phyloP scores from a whole-genome alignment of 139 green algal genomes.

The Coelastrella sp. region DNA sequence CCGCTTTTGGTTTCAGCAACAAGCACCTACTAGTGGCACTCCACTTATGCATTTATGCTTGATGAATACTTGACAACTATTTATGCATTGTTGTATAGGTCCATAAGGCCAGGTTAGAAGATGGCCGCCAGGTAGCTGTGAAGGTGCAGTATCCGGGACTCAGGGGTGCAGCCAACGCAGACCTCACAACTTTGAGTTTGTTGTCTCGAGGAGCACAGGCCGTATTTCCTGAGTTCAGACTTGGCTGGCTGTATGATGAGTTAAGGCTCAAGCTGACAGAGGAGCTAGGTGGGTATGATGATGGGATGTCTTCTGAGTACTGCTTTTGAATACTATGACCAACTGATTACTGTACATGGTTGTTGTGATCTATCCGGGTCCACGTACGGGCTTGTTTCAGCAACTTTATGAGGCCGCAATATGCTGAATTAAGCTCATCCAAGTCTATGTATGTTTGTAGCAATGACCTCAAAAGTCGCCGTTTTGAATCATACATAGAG shows the following conservation, averaged over 20 bases:
- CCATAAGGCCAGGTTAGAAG: constrained; percentile 32
- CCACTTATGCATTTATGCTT: no score
- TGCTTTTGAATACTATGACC: not conserved
- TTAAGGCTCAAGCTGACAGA: constrained; percentile 74
- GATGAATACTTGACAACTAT: not conserved
- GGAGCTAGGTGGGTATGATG: constrained; percentile 74
- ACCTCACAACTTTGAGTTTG: constrained; percentile 74
- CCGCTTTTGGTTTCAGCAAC: no score
- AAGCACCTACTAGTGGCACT: no score
- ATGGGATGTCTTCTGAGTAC: not conserved
- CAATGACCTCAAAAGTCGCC: no score
- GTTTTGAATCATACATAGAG: no score
- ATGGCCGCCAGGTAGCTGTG: constrained; percentile 72
- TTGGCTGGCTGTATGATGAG: constrained; percentile 79
- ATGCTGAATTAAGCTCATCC: no score
- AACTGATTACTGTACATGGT: no score
- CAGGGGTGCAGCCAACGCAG: constrained; percentile 63
- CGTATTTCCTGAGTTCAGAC: constrained; percentile 67
- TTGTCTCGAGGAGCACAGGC: constrained; percentile 50
- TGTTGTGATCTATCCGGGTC: no score
- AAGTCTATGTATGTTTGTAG: no score
- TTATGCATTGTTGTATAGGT: not conserved
- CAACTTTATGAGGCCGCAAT: no score
- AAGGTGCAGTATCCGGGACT: constrained; percentile 88
- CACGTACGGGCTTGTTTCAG: no score